A percentile compares a stretch with the other conserved stretches of the same genome.
Conservation (phyloP, 2,329 filamentous ascomycete genomes). For the Hawksworthiomyces lignivorus region DNA sequence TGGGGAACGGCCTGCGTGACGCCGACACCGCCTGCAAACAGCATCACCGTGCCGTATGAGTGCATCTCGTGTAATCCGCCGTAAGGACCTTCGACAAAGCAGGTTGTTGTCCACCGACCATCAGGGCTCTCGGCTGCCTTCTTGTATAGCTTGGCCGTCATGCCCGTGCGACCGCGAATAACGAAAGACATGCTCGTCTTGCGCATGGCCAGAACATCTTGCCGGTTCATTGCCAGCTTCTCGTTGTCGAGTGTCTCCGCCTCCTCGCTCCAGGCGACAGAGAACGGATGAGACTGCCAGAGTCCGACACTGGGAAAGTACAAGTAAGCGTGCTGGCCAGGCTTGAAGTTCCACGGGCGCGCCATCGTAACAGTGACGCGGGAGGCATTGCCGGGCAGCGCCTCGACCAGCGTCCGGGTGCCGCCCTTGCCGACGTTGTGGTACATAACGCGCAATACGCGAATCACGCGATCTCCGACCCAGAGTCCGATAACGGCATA, state of each 20-base stretch:
- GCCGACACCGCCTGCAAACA: slow-evolving; percentile 74
- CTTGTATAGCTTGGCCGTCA: slow-evolving; percentile 63
- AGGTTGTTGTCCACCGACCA: slow-evolving; percentile 54
- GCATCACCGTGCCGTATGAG: slow-evolving; percentile 69
- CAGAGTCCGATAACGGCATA: slow-evolving; percentile 59
- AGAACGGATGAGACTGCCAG: slow-evolving; percentile 74
- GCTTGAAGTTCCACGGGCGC: slow-evolving; percentile 66
- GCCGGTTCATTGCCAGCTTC: slow-evolving; percentile 51
- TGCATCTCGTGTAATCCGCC: slow-evolving; percentile 63
- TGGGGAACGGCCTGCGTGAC: slow-evolving; percentile 75
- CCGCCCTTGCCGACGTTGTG: slow-evolving; percentile 61
- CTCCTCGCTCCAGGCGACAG: slow-evolving; percentile 69
- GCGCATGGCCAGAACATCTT: slow-evolving; percentile 51
- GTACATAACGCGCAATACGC: slow-evolving; percentile 53
- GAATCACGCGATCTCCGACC: slow-evolving; percentile 53
- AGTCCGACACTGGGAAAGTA: slow-evolving; percentile 67
- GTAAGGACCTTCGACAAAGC: slow-evolving; percentile 70
- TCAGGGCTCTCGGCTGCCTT: slow-evolving; percentile 55
- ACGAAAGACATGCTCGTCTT: slow-evolving; percentile 64
- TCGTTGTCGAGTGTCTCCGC: slow-evolving; percentile 42
- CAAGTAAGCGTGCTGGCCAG: slow-evolving; percentile 72
- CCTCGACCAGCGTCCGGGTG: slow-evolving; percentile 63
- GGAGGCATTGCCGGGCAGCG: slow-evolving; percentile 66
- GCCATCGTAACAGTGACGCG: slow-evolving; percentile 67
- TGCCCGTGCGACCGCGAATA: slow-evolving; percentile 65